These are phyloP conservation scores for Neocatenulostroma microsporum DNA, from an alignment of 2,329 filamentous ascomycete genomes.

Conservation along the genomic window DNA sequence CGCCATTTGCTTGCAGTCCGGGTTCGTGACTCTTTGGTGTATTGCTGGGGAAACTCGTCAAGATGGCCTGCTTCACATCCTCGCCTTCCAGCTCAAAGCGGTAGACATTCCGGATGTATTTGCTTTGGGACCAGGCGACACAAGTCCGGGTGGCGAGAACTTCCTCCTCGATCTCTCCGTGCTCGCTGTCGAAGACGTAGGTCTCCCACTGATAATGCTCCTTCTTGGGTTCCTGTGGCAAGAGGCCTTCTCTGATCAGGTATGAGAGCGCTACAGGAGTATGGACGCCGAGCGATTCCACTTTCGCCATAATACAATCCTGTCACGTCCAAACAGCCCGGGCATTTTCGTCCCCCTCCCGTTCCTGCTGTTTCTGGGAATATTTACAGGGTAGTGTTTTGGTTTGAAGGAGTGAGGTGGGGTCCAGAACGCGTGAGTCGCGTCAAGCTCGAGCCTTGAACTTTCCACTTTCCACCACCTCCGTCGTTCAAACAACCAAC, in stretches of 20 bases:
- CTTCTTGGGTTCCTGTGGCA: slow-evolving; percentile 58
- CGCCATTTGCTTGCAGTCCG: neutral
- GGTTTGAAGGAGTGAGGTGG: slow-evolving; percentile 1
- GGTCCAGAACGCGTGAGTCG: slow-evolving; percentile 1
- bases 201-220: slow-evolving; percentile 71
- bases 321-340: neutral
- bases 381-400: neutral
- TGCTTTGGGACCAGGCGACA: slow-evolving; percentile 84
- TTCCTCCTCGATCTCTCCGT: slow-evolving; percentile 60
- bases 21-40: too few species aligned
- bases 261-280: slow-evolving; percentile 76
- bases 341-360: neutral
- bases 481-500: slow-evolving; percentile 7
- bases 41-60: slow-evolving; percentile 64
- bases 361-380: neutral
- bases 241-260: slow-evolving; percentile 70
- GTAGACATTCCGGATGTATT: slow-evolving; percentile 76
- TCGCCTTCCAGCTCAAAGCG: slow-evolving; percentile 83
- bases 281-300: slow-evolving; percentile 86
- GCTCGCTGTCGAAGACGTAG: slow-evolving; percentile 34
- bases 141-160: slow-evolving; percentile 65
- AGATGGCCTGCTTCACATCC: slow-evolving; percentile 71
- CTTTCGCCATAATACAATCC: slow-evolving; percentile 62
- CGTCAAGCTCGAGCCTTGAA: too few species aligned
- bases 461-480: slow-evolving; percentile 5